Evolutionary conservation across 371 early-diverging fungal species (phyloP).

Genomic region (Mucor racemosus): DNA sequence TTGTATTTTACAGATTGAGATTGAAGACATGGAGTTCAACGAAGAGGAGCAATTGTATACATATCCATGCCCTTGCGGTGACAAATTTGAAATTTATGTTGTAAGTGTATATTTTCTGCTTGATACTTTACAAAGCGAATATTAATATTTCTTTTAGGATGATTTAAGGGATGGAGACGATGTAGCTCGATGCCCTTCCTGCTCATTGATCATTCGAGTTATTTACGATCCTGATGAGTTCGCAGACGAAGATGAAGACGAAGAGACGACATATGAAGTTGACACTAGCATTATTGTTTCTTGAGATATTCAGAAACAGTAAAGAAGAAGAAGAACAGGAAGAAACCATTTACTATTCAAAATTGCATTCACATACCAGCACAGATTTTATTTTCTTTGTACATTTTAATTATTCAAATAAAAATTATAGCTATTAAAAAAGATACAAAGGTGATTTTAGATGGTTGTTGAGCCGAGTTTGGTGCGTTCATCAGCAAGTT

Average conservation of each 20-base stretch:
- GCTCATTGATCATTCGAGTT: constrained; percentile 91
- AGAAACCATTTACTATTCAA: neutral
- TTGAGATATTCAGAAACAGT: neutral
- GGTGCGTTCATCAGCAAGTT: constrained; percentile 69
- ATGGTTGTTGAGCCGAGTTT: neutral
- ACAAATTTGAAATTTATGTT: constrained; percentile 91
- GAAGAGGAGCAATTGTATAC: constrained; percentile 83
- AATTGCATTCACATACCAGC: constrained; percentile 3
- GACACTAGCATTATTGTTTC: constrained; percentile 37
- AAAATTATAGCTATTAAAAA: neutral
- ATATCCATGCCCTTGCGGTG: constrained; percentile 99
- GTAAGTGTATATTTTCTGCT: constrained; percentile 36
- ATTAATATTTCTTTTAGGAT: constrained; percentile 44
- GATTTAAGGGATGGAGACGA: constrained; percentile 94
- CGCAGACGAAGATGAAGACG: constrained; percentile 45
- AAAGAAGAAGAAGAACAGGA: neutral
- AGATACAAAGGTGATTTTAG: neutral
- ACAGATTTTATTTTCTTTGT: constrained; percentile 6
- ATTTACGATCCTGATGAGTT: constrained; percentile 83
- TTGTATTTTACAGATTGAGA: constrained; percentile 66
- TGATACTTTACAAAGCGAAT: neutral
- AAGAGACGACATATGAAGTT: constrained; percentile 46
- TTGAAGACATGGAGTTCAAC: constrained; percentile 97
- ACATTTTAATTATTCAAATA: constrained; percentile 1
- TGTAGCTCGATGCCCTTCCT: constrained; percentile 95